Evolutionary conservation across 1,139 yeast genomes (phyloP).

Genomic region (Arxiozyma telluris): DNA sequence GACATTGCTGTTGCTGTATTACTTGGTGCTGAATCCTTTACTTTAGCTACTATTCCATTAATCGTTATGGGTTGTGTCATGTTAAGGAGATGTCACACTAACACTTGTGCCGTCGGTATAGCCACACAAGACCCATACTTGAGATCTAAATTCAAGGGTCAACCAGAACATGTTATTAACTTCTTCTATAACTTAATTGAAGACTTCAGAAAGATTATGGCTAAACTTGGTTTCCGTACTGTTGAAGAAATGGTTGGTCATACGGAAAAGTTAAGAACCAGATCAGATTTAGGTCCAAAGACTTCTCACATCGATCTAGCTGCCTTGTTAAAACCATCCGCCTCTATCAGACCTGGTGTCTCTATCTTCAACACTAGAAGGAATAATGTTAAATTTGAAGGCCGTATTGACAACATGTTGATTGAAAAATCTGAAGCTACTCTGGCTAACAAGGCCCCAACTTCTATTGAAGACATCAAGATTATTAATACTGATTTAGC

Average conservation of each 20-base stretch:
- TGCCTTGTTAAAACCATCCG: slow-evolving; percentile 95
- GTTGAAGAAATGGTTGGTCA: slow-evolving; percentile 97
- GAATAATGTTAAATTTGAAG: slow-evolving; percentile 89
- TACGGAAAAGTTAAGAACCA: slow-evolving; percentile 78
- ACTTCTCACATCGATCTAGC: slow-evolving; percentile 85
- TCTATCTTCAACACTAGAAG: slow-evolving; percentile 88
- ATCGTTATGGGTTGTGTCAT: slow-evolving; percentile 96
- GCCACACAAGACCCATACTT: slow-evolving; percentile 97
- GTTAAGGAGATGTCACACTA: slow-evolving; percentile 89
- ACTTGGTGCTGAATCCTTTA: slow-evolving; percentile 98
- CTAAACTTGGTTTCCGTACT: slow-evolving; percentile 87
- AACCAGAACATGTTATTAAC: slow-evolving; percentile 97
- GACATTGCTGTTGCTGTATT: slow-evolving; percentile 94
- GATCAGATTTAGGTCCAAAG: slow-evolving; percentile 85
- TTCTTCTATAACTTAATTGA: slow-evolving; percentile 92
- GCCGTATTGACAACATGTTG: slow-evolving; percentile 87
- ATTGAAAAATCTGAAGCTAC: slow-evolving; percentile 94
- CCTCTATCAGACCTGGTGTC: slow-evolving; percentile 94
- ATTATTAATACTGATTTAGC: slow-evolving; percentile 96
- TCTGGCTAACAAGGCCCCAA: slow-evolving; percentile 88
- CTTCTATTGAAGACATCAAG: slow-evolving; percentile 73
- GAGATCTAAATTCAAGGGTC: slow-evolving; percentile 86
- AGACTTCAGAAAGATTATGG: slow-evolving; percentile 89
- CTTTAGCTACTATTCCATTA: slow-evolving; percentile 93
- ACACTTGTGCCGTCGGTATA: slow-evolving; percentile 96